Base-by-base conservation (phyloP, 768 basidiomycete genomes). In the Holtermannia corniformis region DNA sequence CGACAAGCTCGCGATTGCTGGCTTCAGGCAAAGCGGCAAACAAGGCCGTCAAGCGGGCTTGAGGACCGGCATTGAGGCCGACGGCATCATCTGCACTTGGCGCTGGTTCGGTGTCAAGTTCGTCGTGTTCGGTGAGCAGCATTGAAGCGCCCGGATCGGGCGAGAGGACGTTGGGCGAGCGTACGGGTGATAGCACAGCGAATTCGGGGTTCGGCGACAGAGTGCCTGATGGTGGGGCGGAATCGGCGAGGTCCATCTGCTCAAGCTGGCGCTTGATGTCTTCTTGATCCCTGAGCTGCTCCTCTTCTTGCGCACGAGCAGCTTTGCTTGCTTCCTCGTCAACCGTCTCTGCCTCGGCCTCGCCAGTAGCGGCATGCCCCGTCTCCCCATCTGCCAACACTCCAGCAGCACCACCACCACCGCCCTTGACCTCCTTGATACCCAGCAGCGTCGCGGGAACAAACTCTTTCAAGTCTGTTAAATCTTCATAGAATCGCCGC, bases 1-100 rank as follows among this genome's bases (percentile, higher is more conserved):
- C 95, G 52, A 97, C 86, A 55, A 89, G 71, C 1, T 81, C 79
- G 14, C 87, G 81, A 64, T 90, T 96, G 12, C 87, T 92, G n/a
- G 87, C 86, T 69, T 99, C 93, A 0, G 93, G 87, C 11, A 99
- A 78, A 24, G 91, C 85, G 27, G 86, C 83, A 37, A 99, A 82
- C 19, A 99, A 77, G 11, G 88, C 86, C 3, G 87, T 90, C 44
- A 99, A 79, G 37, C 96, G 79, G 56, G 96, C 91, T 0, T 90
- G 88, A 5, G 95, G 93, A 4, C 92, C 95, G 2, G 77, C 67
- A 58, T 88, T 86, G 7, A 90, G 81, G 1, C 84, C 81, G 2
- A 47, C 48, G 0, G 32, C 32, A 5, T 56, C 41, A 16, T 49
- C 46, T n/a, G 50, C 47, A 7, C 24, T 22, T 4, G 50, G 26